Evolutionary conservation across 208 protist species (phyloP).

Genomic region (Crithidia fasciculata): DNA sequence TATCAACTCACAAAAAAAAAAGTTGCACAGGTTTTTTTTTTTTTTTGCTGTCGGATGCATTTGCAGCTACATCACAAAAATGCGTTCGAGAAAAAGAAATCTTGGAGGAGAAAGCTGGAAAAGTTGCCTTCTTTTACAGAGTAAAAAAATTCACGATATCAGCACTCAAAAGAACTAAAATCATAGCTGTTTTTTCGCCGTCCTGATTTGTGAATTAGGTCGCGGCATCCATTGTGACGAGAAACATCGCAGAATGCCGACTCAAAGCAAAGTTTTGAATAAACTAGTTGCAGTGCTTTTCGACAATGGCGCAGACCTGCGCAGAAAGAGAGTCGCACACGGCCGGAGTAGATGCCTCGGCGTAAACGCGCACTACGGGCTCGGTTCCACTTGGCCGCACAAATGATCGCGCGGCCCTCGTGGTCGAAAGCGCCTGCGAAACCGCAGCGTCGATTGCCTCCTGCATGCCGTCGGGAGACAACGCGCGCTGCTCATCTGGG

Average conservation of each 20-base stretch:
- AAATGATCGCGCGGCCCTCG: conserved; percentile 71
- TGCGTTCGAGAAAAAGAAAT: too few relatives aligned
- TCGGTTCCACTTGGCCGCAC: conserved; percentile 95
- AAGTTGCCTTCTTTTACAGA: neutral
- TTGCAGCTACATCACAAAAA: too few relatives aligned
- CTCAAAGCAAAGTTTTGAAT: neutral
- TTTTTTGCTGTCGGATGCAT: too few relatives aligned
- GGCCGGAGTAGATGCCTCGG: conserved; percentile 52
- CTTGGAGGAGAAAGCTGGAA: too few relatives aligned
- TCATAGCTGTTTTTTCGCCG: too few relatives aligned
- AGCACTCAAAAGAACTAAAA: too few relatives aligned
- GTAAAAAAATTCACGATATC: neutral
- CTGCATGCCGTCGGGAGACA: conserved; percentile 78
- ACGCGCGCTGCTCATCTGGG: conserved; percentile 59
- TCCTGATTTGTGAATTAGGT: neutral
- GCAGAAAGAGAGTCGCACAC: conserved; percentile 41
- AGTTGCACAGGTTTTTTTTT: neutral
- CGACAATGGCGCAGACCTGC: conserved; percentile 45
- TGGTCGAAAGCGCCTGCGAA: neutral
- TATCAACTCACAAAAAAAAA: conserved; percentile 10
- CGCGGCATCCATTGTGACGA: too few relatives aligned
- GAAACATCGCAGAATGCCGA: too few relatives aligned
- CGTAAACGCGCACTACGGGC: conserved; percentile 93
- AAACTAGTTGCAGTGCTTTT: conserved; percentile 39
- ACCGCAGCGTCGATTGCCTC: conserved; percentile 83